Base-by-base conservation (phyloP, 1,139 yeast species). In the Saccharomyces hybrid region DNA sequence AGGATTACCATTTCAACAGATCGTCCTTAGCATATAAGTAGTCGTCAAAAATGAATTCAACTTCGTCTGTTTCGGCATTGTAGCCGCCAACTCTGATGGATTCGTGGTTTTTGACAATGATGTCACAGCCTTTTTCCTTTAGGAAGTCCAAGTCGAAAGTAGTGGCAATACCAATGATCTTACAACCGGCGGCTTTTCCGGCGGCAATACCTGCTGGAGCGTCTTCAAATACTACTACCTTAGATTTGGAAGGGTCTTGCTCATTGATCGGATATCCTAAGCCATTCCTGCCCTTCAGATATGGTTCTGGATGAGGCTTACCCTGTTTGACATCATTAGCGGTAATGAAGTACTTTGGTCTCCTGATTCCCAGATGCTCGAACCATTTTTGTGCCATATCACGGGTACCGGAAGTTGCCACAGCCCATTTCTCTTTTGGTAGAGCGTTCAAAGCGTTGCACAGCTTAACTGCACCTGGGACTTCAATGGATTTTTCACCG, bases 121-220 rank as follows among this genome's bases (percentile, higher is more conserved):
- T 84, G 66, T 83, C 86, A 59, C 95, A 95, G 65, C 95, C 95
- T 50, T 88, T 80, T 53, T 76, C 80, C 72, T 83, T 80, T 57
- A 88, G 83, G 71, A 78, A 77, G 62, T 83, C 84, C 42, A 88
- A 80, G 60, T 78, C 82, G 70, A 86, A 87, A 52, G 95, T 84
- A 57, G 93, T 84, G 62, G 93, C 88, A 71, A 88, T 83, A 67
- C 95, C 96, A 63, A 88, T 81, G 59, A 87, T 84, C 70, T 80
- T 78, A 67, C 95, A 91, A 62, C 95, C 95, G 32, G 95, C 88
- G 61, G 81, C 88, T 69, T 84, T 82, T 72, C 95, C 96, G 50
- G 96, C 93, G 59, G 80, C 75, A 62, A 88, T 84, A 70, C 96
- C 96, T 51, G 91, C 93, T 52, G 93, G 93, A 51, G 95, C 95